These are phyloP conservation scores for Pythium aquatile DNA, from an alignment of 352 stramenopile species.

Conservation along the genomic window DNA sequence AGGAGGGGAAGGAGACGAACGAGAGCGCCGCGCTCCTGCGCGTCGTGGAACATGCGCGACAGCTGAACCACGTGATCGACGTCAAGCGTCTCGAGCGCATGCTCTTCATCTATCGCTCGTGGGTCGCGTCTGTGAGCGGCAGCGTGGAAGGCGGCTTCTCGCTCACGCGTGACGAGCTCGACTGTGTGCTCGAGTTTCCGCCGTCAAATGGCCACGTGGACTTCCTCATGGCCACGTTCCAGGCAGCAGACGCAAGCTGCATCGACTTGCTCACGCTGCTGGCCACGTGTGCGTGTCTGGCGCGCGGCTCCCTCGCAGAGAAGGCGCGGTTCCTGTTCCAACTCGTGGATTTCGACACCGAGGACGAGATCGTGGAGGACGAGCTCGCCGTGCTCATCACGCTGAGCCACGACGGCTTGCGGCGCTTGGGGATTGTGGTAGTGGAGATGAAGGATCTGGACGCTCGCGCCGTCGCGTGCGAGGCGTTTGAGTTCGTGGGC, in stretches of 20 bases:
- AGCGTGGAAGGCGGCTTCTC: slow-evolving; percentile 57
- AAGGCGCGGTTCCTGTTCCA: slow-evolving; percentile 62
- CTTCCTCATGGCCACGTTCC: slow-evolving; percentile 58
- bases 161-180: slow-evolving; percentile 59
- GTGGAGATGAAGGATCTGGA: slow-evolving; percentile 40
- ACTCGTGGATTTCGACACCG: slow-evolving; percentile 67
- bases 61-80: slow-evolving; percentile 43
- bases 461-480: slow-evolving; percentile 53
- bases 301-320: slow-evolving; percentile 46
- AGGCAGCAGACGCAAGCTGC: slow-evolving; percentile 2
- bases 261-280: slow-evolving; percentile 67
- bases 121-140: slow-evolving; percentile 34
- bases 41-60: slow-evolving; percentile 37
- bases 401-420: slow-evolving; percentile 44
- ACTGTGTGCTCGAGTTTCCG: slow-evolving; percentile 59
- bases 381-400: slow-evolving; percentile 69
- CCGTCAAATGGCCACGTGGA: slow-evolving; percentile 28
- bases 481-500: slow-evolving; percentile 64
- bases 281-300: slow-evolving; percentile 37
- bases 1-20: neutral
- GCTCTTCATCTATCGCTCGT: slow-evolving; percentile 51
- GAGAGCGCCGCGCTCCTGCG: slow-evolving; percentile 10
- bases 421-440: slow-evolving; percentile 32
- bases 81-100: slow-evolving; percentile 57
- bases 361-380: slow-evolving; percentile 73